phyloP scores from a whole-genome alignment of 164 flowering plant species.

The Vitis riparia region DNA sequence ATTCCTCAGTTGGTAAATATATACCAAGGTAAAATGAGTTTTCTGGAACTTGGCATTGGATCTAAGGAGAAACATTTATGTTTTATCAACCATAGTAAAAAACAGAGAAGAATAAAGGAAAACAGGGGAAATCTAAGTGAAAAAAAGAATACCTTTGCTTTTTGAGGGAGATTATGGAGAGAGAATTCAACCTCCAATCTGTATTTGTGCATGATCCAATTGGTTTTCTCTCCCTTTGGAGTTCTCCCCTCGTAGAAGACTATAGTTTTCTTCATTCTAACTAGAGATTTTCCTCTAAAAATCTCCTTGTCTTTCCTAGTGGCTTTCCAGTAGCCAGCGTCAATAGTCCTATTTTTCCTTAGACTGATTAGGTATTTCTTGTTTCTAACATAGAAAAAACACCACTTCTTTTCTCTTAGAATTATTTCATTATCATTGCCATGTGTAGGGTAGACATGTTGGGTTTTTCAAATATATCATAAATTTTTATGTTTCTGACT shows the following conservation, averaged over 20 bases:
- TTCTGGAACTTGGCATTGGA: too few species aligned
- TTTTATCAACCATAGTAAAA: not conserved
- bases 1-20: too few species aligned
- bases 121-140: constrained; percentile 15
- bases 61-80: too few species aligned
- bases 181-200: constrained; percentile 77
- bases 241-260: constrained; percentile 95
- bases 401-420: constrained; percentile 81
- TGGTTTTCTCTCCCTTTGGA: constrained; percentile 86
- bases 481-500: constrained; percentile 11
- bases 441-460: constrained; percentile 32
- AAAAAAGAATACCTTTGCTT: constrained; percentile 52
- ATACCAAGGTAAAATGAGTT: too few species aligned
- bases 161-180: constrained; percentile 63
- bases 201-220: constrained; percentile 96
- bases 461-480: constrained; percentile 17
- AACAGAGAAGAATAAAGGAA: not conserved
- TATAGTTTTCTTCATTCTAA: constrained; percentile 96
- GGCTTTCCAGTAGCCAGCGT: constrained; percentile 95
- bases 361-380: constrained; percentile 91
- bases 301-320: constrained; percentile 96
- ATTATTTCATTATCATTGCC: too few species aligned
- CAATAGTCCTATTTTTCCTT: constrained; percentile 90
- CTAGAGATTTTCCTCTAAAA: constrained; percentile 61
- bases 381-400: constrained; percentile 91